Evolutionary conservation across 148 eudicot species (phyloP), one percentile per base, ranked within the genome.

Genomic region (Mesembryanthemum crystallinum): DNA sequence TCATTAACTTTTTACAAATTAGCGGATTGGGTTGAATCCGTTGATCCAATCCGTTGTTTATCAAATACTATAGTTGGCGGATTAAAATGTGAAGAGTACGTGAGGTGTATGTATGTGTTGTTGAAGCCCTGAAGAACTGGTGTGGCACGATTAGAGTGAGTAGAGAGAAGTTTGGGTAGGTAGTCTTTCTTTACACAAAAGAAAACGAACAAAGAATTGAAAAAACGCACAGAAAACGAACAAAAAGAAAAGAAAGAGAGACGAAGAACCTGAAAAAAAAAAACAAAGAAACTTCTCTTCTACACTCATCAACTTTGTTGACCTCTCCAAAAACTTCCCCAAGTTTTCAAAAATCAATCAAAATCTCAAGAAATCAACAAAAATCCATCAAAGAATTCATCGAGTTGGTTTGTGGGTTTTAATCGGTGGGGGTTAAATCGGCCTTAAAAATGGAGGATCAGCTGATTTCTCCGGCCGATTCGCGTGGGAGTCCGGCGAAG

Each of bases 391-490:
- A 43, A 8, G 7, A 13, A 33, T 1, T 29, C n/a, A n/a, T n/a
- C n/a, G n/a, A n/a, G n/a, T n/a, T n/a, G n/a, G n/a, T 68, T 33
- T 6, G 3, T 3, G 62, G 45, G 62, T 30, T 13, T 18, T 39
- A 29, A 68, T 28, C 25, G 24, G 66, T 28, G 66, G 73, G 73
- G 28, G 14, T 9, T 57, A 57, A 27, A 74, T 51, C 42, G 30
- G 79, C 59, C 71, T n/a, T n/a, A 87, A 4, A 43, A 29, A 74
- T 86, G 87, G 89, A 82, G 20, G 87, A 85, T 72, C 78, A 76
- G 76, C 81, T 69, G 76, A 86, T 91, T 30, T 85, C 98, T 64
- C 96, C 98, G 76, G 82, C 88, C 47, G 91, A 82, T 77, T 68
- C 84, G 3, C 78, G 82, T 15, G 90, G 86, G 13, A 88, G 85